Evolutionary conservation across 2,329 filamentous ascomycete genomes (phyloP).

Genomic region (Aureobasidium sp.): DNA sequence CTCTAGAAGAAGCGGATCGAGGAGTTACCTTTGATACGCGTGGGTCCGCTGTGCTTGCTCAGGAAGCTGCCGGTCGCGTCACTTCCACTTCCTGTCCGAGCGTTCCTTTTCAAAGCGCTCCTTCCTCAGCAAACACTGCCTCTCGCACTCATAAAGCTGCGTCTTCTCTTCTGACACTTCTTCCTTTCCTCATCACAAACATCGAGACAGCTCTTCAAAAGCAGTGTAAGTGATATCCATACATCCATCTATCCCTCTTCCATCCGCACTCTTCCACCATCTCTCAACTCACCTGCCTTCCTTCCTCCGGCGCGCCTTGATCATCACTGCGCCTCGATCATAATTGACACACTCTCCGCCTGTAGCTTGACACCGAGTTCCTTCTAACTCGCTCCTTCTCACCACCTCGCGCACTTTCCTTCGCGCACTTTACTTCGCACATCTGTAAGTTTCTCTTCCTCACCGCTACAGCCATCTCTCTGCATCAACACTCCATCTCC

Average conservation of each 20-base stretch:
- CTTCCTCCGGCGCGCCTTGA: background rate
- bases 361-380: background rate
- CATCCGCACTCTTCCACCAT: background rate
- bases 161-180: background rate
- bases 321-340: background rate
- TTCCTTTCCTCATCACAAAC: background rate
- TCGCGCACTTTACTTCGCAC: background rate
- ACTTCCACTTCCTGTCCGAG: no score
- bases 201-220: background rate
- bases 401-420: background rate
- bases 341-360: background rate
- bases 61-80: background rate
- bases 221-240: background rate
- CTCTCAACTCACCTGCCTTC: background rate
- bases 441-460: background rate
- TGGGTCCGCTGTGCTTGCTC: background rate
- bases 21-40: no score
- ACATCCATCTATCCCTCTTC: no score
- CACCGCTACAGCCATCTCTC: no score
- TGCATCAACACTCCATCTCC: background rate
- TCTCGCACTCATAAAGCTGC: background rate
- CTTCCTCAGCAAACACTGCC: background rate
- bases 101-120: no score
- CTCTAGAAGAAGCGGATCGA: no score
- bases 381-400: background rate